Evolutionary conservation across 345 rosid genomes (phyloP), one percentile per base, ranked within the genome.

Genomic region (Salix purpurea): DNA sequence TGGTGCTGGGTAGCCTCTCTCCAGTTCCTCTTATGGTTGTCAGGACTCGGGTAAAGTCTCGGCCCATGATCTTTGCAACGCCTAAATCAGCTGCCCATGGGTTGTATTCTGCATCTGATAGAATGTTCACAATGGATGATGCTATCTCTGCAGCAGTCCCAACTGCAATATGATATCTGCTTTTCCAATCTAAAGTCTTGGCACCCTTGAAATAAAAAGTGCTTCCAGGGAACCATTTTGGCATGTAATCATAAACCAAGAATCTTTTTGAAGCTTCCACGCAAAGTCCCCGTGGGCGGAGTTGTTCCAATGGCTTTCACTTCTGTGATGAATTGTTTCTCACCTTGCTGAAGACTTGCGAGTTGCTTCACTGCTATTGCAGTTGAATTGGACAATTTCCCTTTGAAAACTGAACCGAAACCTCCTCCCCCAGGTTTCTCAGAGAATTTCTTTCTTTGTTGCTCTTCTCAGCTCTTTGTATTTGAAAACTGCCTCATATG

Each of bases 121-220:
- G 85, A 76, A 90, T 90, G 87, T 87, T 92, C 93, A 16, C 91
- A 92, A 68, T 90, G 97, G 39, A 92, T 90, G 80, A 92, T 90
- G 79, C 94, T 87, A 68, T 90, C 91, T 75, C 91, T 76, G 73
- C 97, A 92, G 94, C 91, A 0, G 86, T 86, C 12, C 93, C 94
- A 30, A 92, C 52, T 10, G 91, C 90, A 28, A 92, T 88, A 12
- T 80, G 82, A 76, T 86, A 89, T 77, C 97, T 86, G 6, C 80
- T 69, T 64, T 80, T 83, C 97, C 93, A 52, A 28, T 79, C 77
- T 23, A 73, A 40, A 69, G 48, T 12, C 69, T 46, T 73, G 39
- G 69, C 6, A 30, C 62, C 60, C 52, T 61, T 58, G 74, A 61
- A 73, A 73, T 26, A 73, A 12, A 34, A 70, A 34, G 48, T 28